These are phyloP conservation scores for Trametes cingulata DNA, from an alignment of 768 basidiomycete genomes.

Conservation along the genomic window DNA sequence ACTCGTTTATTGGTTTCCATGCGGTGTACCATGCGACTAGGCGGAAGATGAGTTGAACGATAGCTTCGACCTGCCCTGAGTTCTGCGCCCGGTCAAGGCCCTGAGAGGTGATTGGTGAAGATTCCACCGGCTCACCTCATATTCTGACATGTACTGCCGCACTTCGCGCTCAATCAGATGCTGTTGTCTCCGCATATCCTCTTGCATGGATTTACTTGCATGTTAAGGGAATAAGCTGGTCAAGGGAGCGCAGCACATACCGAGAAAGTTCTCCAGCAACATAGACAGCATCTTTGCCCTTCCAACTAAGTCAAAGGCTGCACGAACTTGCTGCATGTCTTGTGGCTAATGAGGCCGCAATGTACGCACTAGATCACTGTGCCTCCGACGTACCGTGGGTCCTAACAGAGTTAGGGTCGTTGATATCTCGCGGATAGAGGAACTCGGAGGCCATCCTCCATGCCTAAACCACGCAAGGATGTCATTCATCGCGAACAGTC, in stretches of 20 bases:
- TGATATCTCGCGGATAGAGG: slow-evolving; percentile 56
- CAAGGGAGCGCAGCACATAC: slow-evolving; percentile 39
- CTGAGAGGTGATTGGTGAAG: not conserved
- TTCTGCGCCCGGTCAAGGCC: slow-evolving; percentile 36
- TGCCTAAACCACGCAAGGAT: slow-evolving; percentile 42
- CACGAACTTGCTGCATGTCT: slow-evolving; percentile 53
- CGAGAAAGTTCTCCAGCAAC: slow-evolving; percentile 70
- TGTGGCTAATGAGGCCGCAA: slow-evolving; percentile 4
- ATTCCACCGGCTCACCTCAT: slow-evolving; percentile 49
- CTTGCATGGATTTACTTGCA: slow-evolving; percentile 35
- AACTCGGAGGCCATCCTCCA: slow-evolving; percentile 58
- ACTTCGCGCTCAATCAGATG: slow-evolving; percentile 65
- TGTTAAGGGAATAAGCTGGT: no score
- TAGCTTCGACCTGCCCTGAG: slow-evolving; percentile 46
- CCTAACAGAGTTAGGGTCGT: slow-evolving; percentile 34
- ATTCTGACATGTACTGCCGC: slow-evolving; percentile 53
- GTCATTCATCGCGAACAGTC: not conserved
- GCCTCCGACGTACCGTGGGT: slow-evolving; percentile 30
- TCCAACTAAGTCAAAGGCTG: slow-evolving; percentile 60
- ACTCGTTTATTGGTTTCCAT: slow-evolving; percentile 72
- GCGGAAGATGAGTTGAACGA: slow-evolving; percentile 57
- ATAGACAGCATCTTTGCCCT: slow-evolving; percentile 60
- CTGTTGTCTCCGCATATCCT: slow-evolving; percentile 61
- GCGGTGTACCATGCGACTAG: slow-evolving; percentile 71
- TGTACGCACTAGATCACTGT: slow-evolving; percentile 11